These are phyloP conservation scores for Coprinellus micaceus DNA, from an alignment of 768 basidiomycete genomes.

Conservation along the genomic window DNA sequence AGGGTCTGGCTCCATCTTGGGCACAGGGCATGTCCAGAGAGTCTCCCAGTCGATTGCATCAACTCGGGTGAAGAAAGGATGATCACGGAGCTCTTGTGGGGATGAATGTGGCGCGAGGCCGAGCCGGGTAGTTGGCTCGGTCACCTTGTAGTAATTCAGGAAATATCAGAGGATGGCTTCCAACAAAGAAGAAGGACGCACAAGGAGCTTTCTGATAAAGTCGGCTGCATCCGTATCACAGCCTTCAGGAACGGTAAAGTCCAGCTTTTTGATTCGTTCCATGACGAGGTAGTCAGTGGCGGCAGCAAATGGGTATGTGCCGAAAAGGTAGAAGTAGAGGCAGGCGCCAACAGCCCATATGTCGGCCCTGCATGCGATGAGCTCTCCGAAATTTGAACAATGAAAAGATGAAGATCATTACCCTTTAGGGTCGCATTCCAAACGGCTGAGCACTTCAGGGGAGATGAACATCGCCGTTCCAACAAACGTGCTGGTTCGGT, in stretches of 20 bases:
- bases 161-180: not conserved
- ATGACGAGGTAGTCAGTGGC: constrained; percentile 91
- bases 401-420: constrained; percentile 25
- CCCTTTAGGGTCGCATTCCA: constrained; percentile 74
- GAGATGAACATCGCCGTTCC: constrained; percentile 27
- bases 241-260: constrained; percentile 82
- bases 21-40: constrained; percentile 63
- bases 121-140: constrained; percentile 55
- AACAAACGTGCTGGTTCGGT: constrained; percentile 31
- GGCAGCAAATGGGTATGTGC: constrained; percentile 88
- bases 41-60: constrained; percentile 51
- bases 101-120: constrained; percentile 48
- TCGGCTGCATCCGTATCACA: constrained; percentile 82
- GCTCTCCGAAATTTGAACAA: constrained; percentile 1
- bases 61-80: constrained; percentile 53
- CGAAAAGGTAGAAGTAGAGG: constrained; percentile 88
- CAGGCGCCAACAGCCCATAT: constrained; percentile 96
- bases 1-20: constrained; percentile 20
- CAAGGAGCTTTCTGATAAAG: constrained; percentile 74
- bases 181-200: constrained; percentile 33
- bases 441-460: constrained; percentile 51
- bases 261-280: constrained; percentile 86
- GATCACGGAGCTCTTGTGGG: constrained; percentile 47
- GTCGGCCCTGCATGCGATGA: constrained; percentile 62
- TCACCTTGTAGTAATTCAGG: constrained; percentile 35